phyloP scores from a whole-genome alignment of 345 rosid genomes.

The Dimocarpus longan region DNA sequence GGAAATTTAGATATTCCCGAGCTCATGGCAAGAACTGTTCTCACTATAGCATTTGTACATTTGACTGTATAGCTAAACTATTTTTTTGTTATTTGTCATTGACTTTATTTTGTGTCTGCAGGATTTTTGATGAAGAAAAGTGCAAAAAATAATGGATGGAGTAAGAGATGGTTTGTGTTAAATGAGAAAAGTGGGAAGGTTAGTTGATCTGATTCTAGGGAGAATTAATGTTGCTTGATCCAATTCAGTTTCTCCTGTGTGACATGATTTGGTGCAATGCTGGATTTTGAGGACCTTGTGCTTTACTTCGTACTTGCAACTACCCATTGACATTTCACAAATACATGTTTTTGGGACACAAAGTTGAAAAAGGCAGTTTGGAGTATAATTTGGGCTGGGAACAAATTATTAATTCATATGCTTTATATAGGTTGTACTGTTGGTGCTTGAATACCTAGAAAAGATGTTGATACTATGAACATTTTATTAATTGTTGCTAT shows the following conservation, averaged over 20 bases:
- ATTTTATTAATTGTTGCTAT: not conserved
- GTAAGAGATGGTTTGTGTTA: slow-evolving; percentile 92
- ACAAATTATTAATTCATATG: no score
- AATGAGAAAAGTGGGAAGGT: slow-evolving; percentile 99
- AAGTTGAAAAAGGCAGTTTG: not conserved
- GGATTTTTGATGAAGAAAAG: slow-evolving; percentile 94
- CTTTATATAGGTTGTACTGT: not conserved
- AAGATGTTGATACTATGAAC: not conserved
- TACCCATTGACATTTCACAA: not conserved
- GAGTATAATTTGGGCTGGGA: not conserved
- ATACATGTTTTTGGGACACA: not conserved
- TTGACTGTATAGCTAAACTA: not conserved
- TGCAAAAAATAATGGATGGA: slow-evolving; percentile 91
- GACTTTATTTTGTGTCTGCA: slow-evolving; percentile 38
- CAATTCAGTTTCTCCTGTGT: not conserved
- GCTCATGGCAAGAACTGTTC: not conserved
- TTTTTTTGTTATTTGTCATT: not conserved
- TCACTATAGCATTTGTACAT: not conserved
- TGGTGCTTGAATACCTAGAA: not conserved
- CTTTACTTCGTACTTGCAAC: not conserved
- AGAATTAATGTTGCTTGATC: not conserved
- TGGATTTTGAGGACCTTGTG: not conserved
- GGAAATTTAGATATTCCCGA: not conserved
- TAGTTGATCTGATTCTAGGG: slow-evolving; percentile 22
- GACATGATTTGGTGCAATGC: not conserved